Base-by-base conservation (phyloP, 2,329 filamentous ascomycete genomes). In the Beauveria bassiana region DNA sequence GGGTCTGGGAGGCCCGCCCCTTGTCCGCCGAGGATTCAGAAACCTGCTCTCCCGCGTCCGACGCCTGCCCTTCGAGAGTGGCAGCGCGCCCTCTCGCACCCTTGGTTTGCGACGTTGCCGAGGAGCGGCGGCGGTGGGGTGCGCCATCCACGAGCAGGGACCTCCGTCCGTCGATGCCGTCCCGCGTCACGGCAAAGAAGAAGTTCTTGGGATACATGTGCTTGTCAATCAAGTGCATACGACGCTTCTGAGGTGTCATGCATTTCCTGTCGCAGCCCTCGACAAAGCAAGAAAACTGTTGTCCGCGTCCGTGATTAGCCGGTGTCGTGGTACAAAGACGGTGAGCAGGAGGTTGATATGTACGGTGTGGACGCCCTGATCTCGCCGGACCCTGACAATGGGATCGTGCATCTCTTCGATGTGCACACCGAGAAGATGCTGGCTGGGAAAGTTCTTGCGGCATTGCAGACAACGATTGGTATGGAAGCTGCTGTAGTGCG, bases 371-470 rank as follows among this genome's bases (percentile, higher is more conserved):
- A 96, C 92, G 49, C 93, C 95, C 67, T 86, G 84, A 58, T 91
- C 91, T 67, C 86, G 84, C 70, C 81, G 85, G 12, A 90, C 83
- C 55, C 85, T 86, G 45, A 84, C 80, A 63, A 98, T 81, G 8
- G 91, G 85, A 74, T 99, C 92, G 74, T 98, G 95, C 66, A 88
- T 90, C 74, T 98, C 95, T 67, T 93, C 86, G 66, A 96, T 93
- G 71, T 99, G 95, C 51, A 98, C 75, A 61, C 82, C 80, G 56
- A 99, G 80, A 60, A 95, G 86, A 71, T 93, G 87, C 42, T 87
- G 82, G 0, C 91, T 92, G 1, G 95, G 95, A 65, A 98, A 91
- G 72, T 97, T 98, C 72, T 85, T 91, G 61, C 83, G 80, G 72
- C 95, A 99, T 69, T 92, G 88, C 10, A 86, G 78, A 71, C 95